Evolutionary conservation across 2,329 filamentous ascomycete genomes (phyloP).

Genomic region (Podosphaera fusca): DNA sequence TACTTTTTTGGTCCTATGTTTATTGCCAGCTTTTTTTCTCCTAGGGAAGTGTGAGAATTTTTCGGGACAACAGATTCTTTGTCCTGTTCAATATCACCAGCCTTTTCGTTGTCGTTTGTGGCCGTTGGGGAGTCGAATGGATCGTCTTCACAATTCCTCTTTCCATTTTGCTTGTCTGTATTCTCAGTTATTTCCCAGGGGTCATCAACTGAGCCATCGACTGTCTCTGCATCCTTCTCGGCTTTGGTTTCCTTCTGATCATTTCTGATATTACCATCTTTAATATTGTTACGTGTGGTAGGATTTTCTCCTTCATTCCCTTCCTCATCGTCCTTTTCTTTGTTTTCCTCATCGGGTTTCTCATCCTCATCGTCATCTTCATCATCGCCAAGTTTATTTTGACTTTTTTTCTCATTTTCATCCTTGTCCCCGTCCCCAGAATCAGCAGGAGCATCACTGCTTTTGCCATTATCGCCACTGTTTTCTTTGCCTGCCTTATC

Average conservation of each 20-base stretch:
- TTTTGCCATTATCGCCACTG: neutral
- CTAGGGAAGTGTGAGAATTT: too few relatives aligned
- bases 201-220: too few relatives aligned
- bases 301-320: constrained; percentile 12
- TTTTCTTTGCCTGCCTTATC: neutral
- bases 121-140: too few relatives aligned
- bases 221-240: constrained; percentile 3
- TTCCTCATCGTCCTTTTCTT: constrained; percentile 14
- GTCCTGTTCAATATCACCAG: too few relatives aligned
- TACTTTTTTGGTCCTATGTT: too few relatives aligned
- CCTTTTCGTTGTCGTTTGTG: too few relatives aligned
- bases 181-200: too few relatives aligned
- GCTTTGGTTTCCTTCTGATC: constrained; percentile 13
- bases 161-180: too few relatives aligned
- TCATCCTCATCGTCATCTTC: neutral
- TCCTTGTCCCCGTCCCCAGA: neutral
- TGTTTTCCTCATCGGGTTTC: neutral
- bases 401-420: neutral
- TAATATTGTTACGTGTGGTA: neutral
- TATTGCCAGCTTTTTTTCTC: too few relatives aligned
- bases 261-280: constrained; percentile 13
- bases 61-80: too few relatives aligned
- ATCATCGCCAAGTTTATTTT: neutral
- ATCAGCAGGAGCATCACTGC: neutral
- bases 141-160: too few relatives aligned